Evolutionary conservation across 73 alveolate species (phyloP).

Genomic region (Uronychia setigera): DNA sequence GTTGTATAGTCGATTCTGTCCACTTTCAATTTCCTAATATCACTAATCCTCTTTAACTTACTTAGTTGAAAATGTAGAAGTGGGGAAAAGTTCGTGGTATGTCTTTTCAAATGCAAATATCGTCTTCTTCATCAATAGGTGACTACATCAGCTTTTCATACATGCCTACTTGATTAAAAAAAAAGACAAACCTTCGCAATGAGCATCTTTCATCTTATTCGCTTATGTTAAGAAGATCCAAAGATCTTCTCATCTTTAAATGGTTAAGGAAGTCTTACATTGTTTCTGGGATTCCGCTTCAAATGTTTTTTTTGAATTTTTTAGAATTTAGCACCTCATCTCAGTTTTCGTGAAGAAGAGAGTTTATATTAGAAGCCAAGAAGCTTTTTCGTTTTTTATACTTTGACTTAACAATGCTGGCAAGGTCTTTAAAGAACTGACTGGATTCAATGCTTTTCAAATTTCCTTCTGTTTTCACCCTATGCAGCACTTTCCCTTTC

Average conservation of each 20-base stretch:
- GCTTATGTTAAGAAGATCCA: slow-evolving; percentile 5
- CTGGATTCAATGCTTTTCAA: background rate
- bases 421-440: background rate
- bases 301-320: background rate
- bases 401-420: background rate
- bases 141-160: background rate
- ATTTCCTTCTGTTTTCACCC: background rate
- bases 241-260: background rate
- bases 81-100: slow-evolving; percentile 10
- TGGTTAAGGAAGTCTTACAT: background rate
- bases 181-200: background rate
- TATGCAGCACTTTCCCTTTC: background rate
- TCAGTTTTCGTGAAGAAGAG: background rate
- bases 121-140: background rate
- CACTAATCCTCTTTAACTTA: too few species aligned
- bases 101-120: slow-evolving; percentile 1
- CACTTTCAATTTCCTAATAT: slow-evolving; percentile 5
- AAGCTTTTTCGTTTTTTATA: background rate
- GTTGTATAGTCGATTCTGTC: slow-evolving; percentile 39
- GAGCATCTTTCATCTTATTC: background rate
- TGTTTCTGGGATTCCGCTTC: background rate
- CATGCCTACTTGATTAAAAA: background rate
- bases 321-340: background rate
- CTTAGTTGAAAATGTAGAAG: background rate
- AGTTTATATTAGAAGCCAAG: background rate